phyloP scores from a whole-genome alignment of 345 rosid genomes.

The Crucihimalaya himalaica region DNA sequence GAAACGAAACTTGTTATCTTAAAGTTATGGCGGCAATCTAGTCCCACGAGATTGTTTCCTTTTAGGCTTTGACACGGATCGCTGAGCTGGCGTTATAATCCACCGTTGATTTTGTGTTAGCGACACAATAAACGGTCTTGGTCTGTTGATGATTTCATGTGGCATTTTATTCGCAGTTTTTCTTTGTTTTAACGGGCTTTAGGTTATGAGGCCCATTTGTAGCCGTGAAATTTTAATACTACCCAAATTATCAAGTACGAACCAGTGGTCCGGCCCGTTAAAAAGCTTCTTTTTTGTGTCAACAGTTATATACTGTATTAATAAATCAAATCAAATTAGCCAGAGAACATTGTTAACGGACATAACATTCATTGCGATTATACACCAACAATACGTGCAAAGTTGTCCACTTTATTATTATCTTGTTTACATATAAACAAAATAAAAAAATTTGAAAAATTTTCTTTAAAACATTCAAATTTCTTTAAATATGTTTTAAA shows the following conservation, averaged over 20 bases:
- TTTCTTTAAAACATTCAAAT: too few relatives aligned
- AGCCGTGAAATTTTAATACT: too few relatives aligned
- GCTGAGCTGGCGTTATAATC: neutral
- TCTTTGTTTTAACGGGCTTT: neutral
- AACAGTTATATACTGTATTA: too few relatives aligned
- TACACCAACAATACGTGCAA: too few relatives aligned
- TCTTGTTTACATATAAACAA: too few relatives aligned
- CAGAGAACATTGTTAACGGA: too few relatives aligned
- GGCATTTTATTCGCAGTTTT: neutral
- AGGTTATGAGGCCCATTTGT: neutral
- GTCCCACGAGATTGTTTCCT: neutral
- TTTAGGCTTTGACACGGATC: conserved; percentile 24
- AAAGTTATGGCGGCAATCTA: conserved; percentile 17
- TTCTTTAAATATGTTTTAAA: too few relatives aligned
- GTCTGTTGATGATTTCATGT: neutral
- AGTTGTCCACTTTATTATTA: too few relatives aligned
- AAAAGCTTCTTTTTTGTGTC: too few relatives aligned
- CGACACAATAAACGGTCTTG: neutral
- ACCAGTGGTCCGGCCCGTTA: neutral
- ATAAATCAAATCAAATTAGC: too few relatives aligned
- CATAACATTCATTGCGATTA: too few relatives aligned
- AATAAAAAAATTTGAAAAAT: too few relatives aligned
- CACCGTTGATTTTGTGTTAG: neutral
- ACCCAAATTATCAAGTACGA: neutral
- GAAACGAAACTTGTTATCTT: conserved; percentile 23